phyloP scores from a whole-genome alignment of 148 eudicot genomes.

The Vaccinium macrocarpon region DNA sequence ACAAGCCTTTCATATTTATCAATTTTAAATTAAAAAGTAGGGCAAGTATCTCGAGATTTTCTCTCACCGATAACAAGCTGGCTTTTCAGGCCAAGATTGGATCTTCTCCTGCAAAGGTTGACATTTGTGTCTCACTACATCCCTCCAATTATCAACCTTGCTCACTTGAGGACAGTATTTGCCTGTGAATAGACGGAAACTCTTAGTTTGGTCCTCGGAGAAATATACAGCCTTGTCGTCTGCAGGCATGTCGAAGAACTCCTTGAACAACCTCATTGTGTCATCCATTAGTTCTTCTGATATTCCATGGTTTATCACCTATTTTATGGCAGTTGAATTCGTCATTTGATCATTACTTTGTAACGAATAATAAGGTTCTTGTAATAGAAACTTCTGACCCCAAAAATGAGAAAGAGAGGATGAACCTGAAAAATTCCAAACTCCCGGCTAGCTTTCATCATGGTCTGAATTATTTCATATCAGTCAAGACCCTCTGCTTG shows the following conservation, averaged over 20 bases:
- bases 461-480: not conserved
- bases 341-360: not conserved
- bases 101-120: slow-evolving; percentile 25
- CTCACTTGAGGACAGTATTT: slow-evolving; percentile 5
- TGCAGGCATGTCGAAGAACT: slow-evolving; percentile 24
- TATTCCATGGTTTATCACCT: slow-evolving; percentile 27
- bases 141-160: slow-evolving; percentile 23
- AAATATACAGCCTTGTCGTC: slow-evolving; percentile 19
- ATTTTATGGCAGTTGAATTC: not conserved
- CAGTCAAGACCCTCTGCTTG: not conserved
- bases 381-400: not conserved
- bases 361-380: not conserved
- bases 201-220: slow-evolving; percentile 19
- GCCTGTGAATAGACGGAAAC: slow-evolving; percentile 29
- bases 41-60: not conserved
- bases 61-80: slow-evolving; percentile 18
- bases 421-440: not conserved
- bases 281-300: slow-evolving; percentile 25
- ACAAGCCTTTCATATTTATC: not conserved
- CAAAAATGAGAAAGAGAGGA: not conserved
- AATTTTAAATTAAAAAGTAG: not conserved
- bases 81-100: slow-evolving; percentile 29
- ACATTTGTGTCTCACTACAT: slow-evolving; percentile 18
- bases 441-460: not conserved
- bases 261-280: slow-evolving; percentile 18